phyloP scores from a whole-genome alignment of 768 basidiomycete species.

The Naematelia encephala region DNA sequence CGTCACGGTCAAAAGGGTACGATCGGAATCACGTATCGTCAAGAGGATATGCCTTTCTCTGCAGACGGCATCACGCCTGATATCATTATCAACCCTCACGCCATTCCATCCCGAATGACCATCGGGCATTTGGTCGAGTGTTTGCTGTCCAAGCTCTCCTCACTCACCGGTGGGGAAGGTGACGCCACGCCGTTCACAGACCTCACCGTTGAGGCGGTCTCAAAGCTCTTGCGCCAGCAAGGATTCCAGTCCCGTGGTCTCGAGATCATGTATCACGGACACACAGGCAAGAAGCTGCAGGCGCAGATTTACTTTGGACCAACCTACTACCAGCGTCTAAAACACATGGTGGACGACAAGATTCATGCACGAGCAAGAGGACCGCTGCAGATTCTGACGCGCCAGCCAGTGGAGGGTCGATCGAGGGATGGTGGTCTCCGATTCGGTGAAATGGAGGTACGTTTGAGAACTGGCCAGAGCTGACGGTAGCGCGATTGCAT shows the following conservation, averaged over 20 bases:
- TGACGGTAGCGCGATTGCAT: constrained; percentile 80
- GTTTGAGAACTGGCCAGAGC: constrained; percentile 6
- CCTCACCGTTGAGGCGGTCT: constrained; percentile 96
- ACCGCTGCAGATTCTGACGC: constrained; percentile 93
- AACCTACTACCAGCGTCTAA: constrained; percentile 96
- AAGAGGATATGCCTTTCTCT: constrained; percentile 99
- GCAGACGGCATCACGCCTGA: constrained; percentile 95
- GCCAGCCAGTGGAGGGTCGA: constrained; percentile 97
- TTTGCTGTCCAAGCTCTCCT: constrained; percentile 91
- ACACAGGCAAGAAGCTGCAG: constrained; percentile 95
- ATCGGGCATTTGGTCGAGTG: constrained; percentile 99
- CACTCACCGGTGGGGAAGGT: constrained; percentile 92
- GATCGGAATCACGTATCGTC: constrained; percentile 98
- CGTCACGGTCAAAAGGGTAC: constrained; percentile 99
- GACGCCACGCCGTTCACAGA: constrained; percentile 99
- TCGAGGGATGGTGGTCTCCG: constrained; percentile 97
- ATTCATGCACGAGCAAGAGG: constrained; percentile 97
- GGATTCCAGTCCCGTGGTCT: constrained; percentile 97
- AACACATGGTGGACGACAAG: constrained; percentile 99
- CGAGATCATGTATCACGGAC: constrained; percentile 98
- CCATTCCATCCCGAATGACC: constrained; percentile 99
- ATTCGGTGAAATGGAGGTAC: constrained; percentile 97
- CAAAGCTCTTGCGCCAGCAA: constrained; percentile 76
- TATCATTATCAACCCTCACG: constrained; percentile 97
- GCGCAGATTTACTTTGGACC: constrained; percentile 98